phyloP scores from a whole-genome alignment of 75 land plant species.

The Selaginella tamariscina region DNA sequence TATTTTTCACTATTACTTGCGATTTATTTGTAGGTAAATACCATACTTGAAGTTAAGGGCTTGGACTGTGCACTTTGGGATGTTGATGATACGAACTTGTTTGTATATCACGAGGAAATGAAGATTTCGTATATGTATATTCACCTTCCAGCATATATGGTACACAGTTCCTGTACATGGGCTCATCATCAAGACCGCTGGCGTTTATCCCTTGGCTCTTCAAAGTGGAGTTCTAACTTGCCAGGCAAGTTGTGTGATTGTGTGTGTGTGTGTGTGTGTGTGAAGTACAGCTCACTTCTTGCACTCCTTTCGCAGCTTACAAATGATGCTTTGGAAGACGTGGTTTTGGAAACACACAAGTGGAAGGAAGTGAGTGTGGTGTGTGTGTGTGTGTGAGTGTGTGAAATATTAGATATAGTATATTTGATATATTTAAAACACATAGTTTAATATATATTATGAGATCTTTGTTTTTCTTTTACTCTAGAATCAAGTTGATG shows the following conservation, averaged over 20 bases:
- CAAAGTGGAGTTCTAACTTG: slow-evolving; percentile 11
- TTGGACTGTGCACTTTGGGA: slow-evolving; percentile 17
- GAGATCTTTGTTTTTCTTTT: background rate
- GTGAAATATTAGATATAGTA: too few relatives aligned
- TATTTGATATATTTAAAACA: too few relatives aligned
- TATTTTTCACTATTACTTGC: background rate
- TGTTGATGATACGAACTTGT: slow-evolving; percentile 9
- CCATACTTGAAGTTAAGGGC: slow-evolving; percentile 9
- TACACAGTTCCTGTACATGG: slow-evolving; percentile 14
- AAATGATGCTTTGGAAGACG: slow-evolving; percentile 11
- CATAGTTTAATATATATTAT: too few relatives aligned
- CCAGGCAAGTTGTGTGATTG: slow-evolving; percentile 13
- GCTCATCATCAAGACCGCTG: slow-evolving; percentile 13
- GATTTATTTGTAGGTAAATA: slow-evolving; percentile 5
- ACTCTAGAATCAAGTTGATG: slow-evolving; percentile 10
- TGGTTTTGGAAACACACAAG: slow-evolving; percentile 17
- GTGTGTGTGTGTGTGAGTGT: too few relatives aligned
- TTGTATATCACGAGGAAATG: slow-evolving; percentile 14
- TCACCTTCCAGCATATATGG: slow-evolving; percentile 14
- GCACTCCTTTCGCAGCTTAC: slow-evolving; percentile 5
- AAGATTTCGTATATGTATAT: slow-evolving; percentile 19
- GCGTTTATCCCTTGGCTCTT: background rate
- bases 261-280: background rate
- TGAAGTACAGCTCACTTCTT: background rate
- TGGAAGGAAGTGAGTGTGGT: slow-evolving; percentile 20